Conservation (phyloP, 257 asterid genomes). For the Craterostigma plantagineum region DNA sequence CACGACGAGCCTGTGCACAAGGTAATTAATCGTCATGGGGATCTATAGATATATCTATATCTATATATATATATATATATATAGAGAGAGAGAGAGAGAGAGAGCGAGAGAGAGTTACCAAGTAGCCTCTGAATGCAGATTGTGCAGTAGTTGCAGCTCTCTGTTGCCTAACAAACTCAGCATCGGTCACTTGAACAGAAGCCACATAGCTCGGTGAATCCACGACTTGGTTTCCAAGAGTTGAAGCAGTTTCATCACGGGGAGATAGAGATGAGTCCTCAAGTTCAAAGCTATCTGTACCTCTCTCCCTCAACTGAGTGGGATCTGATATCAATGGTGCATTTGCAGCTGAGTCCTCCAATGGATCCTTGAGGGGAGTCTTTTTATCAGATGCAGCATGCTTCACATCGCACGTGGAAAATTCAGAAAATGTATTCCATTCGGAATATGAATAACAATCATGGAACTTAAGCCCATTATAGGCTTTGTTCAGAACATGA, state of each 20-base stretch:
- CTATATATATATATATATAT: too few species aligned
- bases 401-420: too few species aligned
- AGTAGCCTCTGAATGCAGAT: conserved; percentile 69
- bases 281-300: conserved; percentile 19
- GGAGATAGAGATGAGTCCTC: conserved; percentile 21
- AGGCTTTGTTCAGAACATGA: too few species aligned
- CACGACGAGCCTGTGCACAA: conserved; percentile 63
- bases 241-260: conserved; percentile 17
- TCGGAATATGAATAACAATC: too few species aligned
- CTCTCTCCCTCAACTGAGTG: conserved; percentile 20
- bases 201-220: conserved; percentile 15
- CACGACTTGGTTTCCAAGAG: conserved; percentile 18
- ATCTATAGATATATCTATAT: too few species aligned
- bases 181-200: conserved; percentile 19
- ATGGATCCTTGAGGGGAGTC: too few species aligned
- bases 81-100: too few species aligned
- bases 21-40: too few species aligned
- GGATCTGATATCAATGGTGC: conserved; percentile 30
- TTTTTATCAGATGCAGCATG: too few species aligned
- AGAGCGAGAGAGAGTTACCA: conserved; percentile 23
- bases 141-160: conserved; percentile 65
- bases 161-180: conserved; percentile 29
- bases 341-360: conserved; percentile 21
- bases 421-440: too few species aligned
- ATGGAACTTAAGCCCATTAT: too few species aligned